phyloP scores from a whole-genome alignment of 2,329 filamentous ascomycete species.

The Colletotrichum somersetense region DNA sequence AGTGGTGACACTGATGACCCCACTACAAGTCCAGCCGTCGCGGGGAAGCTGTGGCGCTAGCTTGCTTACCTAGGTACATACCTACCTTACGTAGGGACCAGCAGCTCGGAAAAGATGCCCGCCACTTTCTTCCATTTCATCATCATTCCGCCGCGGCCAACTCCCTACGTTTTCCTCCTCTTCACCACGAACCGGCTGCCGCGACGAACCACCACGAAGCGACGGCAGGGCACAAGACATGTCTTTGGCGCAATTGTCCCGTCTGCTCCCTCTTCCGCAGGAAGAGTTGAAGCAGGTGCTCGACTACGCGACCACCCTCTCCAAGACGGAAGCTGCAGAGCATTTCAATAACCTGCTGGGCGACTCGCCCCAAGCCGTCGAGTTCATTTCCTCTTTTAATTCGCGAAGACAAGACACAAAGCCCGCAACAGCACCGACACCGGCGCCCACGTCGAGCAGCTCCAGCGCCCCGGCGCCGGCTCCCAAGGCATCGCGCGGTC shows the following conservation, averaged over 20 bases:
- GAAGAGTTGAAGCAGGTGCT: constrained; percentile 87
- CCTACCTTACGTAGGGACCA: neutral
- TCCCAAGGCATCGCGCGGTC: constrained; percentile 62
- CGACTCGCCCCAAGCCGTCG: constrained; percentile 80
- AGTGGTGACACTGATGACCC: constrained; percentile 1
- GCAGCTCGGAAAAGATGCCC: constrained; percentile 1
- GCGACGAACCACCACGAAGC: neutral
- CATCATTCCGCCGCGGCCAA: neutral
- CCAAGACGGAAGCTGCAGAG: constrained; percentile 81
- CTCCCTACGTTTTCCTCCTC: neutral
- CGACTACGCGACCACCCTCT: constrained; percentile 82
- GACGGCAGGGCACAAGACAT: constrained; percentile 50
- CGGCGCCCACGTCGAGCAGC: constrained; percentile 25
- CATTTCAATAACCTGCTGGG: constrained; percentile 92
- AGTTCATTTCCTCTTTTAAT: constrained; percentile 88
- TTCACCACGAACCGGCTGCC: neutral
- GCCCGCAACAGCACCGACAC: constrained; percentile 51
- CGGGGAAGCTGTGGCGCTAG: constrained; percentile 34
- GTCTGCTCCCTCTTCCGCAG: constrained; percentile 86
- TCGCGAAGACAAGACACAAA: constrained; percentile 63
- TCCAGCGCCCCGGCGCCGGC: constrained; percentile 53
- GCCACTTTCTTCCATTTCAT: constrained; percentile 17
- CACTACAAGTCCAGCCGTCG: constrained; percentile 7
- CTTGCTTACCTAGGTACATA: neutral
- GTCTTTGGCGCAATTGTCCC: constrained; percentile 77